A percentile compares a stretch with the other conserved stretches of the same genome.
Evolutionary conservation across 129 eudicot genomes (phyloP).

Genomic region (Pulicaria dysenterica): DNA sequence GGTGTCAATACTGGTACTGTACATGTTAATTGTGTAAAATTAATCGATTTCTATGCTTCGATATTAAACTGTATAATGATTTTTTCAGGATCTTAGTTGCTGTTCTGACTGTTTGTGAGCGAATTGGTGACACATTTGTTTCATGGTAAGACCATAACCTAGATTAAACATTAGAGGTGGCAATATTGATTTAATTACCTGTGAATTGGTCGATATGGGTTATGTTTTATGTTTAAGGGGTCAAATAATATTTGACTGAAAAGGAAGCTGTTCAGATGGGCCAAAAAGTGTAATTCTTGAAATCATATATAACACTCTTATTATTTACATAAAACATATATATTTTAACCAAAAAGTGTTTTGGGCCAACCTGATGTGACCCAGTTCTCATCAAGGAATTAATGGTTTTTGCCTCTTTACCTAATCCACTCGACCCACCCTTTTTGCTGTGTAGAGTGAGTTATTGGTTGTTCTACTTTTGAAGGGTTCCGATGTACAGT

Average conservation of each 20-base stretch:
- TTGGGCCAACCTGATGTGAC: not conserved
- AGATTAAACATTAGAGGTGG: not conserved
- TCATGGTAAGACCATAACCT: constrained; percentile 59
- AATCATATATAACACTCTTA: constrained; percentile 3
- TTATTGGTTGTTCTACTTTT: constrained; percentile 27
- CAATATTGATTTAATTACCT: not conserved
- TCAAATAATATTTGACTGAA: not conserved
- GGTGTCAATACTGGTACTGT: constrained; percentile 94
- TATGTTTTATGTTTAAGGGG: not conserved
- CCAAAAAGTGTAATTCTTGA: not conserved
- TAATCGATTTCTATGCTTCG: not conserved
- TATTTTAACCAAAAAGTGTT: not conserved
- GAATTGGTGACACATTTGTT: constrained; percentile 81
- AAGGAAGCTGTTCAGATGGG: not conserved
- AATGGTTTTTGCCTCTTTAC: not conserved
- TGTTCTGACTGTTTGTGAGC: constrained; percentile 75
- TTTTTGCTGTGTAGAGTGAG: not conserved
- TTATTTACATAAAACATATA: not conserved
- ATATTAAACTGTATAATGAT: constrained; percentile 13
- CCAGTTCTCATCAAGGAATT: not conserved
- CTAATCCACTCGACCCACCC: not conserved
- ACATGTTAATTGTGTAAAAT: not conserved
- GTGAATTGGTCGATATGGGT: not conserved
- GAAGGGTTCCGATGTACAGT: constrained; percentile 96
- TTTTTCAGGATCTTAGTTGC: constrained; percentile 92